phyloP scores from a whole-genome alignment of 441 rosid species.

The Viola pubescens region DNA sequence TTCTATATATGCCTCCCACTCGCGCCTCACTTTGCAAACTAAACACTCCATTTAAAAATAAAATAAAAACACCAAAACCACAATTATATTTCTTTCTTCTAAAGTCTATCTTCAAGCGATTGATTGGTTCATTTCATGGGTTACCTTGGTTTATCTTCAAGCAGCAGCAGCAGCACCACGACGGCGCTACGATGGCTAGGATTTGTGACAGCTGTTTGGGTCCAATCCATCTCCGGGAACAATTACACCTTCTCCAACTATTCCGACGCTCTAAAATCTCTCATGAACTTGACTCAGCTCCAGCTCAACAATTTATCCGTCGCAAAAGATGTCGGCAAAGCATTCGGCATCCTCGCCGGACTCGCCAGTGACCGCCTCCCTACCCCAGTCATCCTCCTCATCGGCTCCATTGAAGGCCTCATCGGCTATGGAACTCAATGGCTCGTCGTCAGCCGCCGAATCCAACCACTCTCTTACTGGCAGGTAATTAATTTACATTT shows the following conservation, averaged over 20 bases:
- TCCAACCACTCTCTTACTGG: slow-evolving; percentile 70
- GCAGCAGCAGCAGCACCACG: slow-evolving; percentile 14
- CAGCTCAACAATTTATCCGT: slow-evolving; percentile 67
- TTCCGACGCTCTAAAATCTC: slow-evolving; percentile 60
- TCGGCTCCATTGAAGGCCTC: slow-evolving; percentile 65
- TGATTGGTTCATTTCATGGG: slow-evolving; percentile 2
- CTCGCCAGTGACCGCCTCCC: slow-evolving; percentile 65
- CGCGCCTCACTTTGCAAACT: too few relatives aligned
- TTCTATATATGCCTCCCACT: too few relatives aligned
- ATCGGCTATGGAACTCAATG: slow-evolving; percentile 76
- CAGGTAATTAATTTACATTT: slow-evolving; percentile 35
- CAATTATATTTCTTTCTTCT: background rate
- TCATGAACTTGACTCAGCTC: slow-evolving; percentile 70
- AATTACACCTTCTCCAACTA: slow-evolving; percentile 79
- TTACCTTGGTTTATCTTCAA: background rate
- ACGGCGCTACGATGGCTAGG: slow-evolving; percentile 63
- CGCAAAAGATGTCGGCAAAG: slow-evolving; percentile 84
- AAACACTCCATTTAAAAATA: too few relatives aligned
- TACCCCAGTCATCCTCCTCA: slow-evolving; percentile 52
- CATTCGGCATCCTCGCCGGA: slow-evolving; percentile 81
- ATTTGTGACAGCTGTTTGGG: slow-evolving; percentile 82
- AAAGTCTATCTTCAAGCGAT: background rate
- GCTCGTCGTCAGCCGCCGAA: slow-evolving; percentile 60
- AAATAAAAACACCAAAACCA: background rate
- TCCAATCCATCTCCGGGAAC: slow-evolving; percentile 74